phyloP scores from a whole-genome alignment of 2,329 filamentous ascomycete genomes.

The Neonectria sp. region DNA sequence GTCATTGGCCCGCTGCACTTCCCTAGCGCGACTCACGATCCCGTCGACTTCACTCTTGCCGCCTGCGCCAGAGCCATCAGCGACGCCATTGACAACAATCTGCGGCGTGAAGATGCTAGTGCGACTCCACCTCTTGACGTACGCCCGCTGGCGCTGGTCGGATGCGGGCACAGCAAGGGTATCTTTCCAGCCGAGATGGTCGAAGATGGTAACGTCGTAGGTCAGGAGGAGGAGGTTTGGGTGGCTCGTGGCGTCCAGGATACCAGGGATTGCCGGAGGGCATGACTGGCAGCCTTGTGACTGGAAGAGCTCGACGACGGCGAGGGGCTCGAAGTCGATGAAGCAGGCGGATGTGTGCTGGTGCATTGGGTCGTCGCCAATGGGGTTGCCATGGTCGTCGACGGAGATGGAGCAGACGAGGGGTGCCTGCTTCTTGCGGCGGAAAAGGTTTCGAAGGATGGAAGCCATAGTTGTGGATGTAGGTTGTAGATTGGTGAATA shows the following conservation, averaged over 20 bases:
- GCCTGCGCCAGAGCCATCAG: slow-evolving; percentile 45
- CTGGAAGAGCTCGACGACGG: slow-evolving; percentile 54
- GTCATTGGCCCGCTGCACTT: slow-evolving; percentile 22
- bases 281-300: slow-evolving; percentile 54
- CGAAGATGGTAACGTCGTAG: slow-evolving; percentile 54
- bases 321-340: slow-evolving; percentile 50
- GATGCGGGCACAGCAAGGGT: slow-evolving; percentile 47
- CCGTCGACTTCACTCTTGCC: slow-evolving; percentile 41
- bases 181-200: slow-evolving; percentile 54
- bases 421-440: slow-evolving; percentile 51
- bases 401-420: slow-evolving; percentile 50
- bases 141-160: slow-evolving; percentile 53
- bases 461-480: slow-evolving; percentile 25
- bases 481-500: not conserved
- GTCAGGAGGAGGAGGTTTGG: slow-evolving; percentile 52
- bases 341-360: slow-evolving; percentile 53
- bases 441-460: slow-evolving; percentile 46
- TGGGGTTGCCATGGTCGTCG: slow-evolving; percentile 42
- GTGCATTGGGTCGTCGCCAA: slow-evolving; percentile 50
- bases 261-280: slow-evolving; percentile 50
- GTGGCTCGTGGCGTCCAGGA: slow-evolving; percentile 47
- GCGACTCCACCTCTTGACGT: slow-evolving; percentile 51
- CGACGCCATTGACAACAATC: slow-evolving; percentile 49
- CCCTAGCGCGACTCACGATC: slow-evolving; percentile 33
- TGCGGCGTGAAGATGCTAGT: slow-evolving; percentile 51